Evolutionary conservation across 1,284 basidiomycete species (phyloP).

Genomic region (Trichosporon sp.): DNA sequence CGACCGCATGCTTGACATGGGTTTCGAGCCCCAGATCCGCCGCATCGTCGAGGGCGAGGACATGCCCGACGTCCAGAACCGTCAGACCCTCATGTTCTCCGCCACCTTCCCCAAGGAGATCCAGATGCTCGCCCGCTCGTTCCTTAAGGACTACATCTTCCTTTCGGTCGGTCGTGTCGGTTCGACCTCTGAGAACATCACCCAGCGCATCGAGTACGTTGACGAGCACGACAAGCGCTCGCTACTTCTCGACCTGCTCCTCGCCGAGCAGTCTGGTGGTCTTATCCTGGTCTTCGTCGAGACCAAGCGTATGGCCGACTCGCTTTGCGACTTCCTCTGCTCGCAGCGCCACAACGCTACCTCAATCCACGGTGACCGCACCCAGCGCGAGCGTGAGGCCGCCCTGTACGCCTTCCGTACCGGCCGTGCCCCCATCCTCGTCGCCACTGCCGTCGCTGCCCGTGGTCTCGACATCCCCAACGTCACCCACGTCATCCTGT

Average conservation of each 20-base stretch:
- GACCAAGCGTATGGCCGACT: conserved; percentile 99
- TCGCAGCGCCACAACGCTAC: conserved; percentile 79
- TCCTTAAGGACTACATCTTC: conserved; percentile 94
- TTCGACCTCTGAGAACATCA: conserved; percentile 98
- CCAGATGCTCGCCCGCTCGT: conserved; percentile 92
- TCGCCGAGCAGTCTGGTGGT: conserved; percentile 68
- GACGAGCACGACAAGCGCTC: conserved; percentile 97
- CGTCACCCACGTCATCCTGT: conserved; percentile 92
- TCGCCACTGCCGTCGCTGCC: conserved; percentile 96
- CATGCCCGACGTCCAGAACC: conserved; percentile 87
- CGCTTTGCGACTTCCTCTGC: conserved; percentile 94
- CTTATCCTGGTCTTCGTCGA: conserved; percentile 97
- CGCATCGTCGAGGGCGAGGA: conserved; percentile 97
- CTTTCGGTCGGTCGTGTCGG: conserved; percentile 97
- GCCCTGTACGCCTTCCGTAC: conserved; percentile 93
- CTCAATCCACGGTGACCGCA: conserved; percentile 96
- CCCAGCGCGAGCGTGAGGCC: conserved; percentile 94
- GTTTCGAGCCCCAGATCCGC: conserved; percentile 99
- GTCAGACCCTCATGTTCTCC: conserved; percentile 99
- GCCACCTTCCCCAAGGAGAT: conserved; percentile 99
- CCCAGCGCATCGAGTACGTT: conserved; percentile 97
- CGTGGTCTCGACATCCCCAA: conserved; percentile 99
- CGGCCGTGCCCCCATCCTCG: conserved; percentile 91
- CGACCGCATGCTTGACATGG: conserved; percentile 99
- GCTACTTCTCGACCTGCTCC: conserved; percentile 88